phyloP scores from a whole-genome alignment of 495 filamentous ascomycete species.

The Aspergillus incahuasiensis region DNA sequence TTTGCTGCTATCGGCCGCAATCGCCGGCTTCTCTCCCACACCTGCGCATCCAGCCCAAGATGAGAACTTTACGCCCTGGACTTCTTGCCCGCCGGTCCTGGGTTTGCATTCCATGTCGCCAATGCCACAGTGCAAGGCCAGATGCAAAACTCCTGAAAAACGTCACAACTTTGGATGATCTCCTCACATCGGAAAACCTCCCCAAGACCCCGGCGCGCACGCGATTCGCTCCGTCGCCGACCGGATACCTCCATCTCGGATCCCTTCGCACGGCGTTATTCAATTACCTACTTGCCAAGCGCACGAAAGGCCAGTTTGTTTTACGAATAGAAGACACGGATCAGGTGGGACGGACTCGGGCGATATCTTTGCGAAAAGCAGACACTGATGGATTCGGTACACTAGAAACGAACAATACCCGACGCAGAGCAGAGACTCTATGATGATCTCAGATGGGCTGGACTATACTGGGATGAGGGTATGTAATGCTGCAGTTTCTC shows the following conservation, averaged over 20 bases:
- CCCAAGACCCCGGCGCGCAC: constrained; percentile 72
- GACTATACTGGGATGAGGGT: constrained; percentile 93
- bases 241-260: constrained; percentile 88
- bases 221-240: constrained; percentile 93
- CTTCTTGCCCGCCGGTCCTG: constrained; percentile 37
- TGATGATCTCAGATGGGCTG: constrained; percentile 81
- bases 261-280: constrained; percentile 87
- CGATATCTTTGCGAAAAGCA: background rate
- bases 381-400: background rate
- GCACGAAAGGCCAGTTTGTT: constrained; percentile 88
- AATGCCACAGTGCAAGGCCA: constrained; percentile 19
- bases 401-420: constrained; percentile 68
- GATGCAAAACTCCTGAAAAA: too few species aligned
- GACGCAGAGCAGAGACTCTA: constrained; percentile 73
- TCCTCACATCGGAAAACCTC: constrained; percentile 26
- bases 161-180: too few species aligned
- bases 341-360: constrained; percentile 52
- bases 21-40: background rate
- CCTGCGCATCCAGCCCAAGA: constrained; percentile 7
- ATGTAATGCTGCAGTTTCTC: background rate
- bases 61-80: constrained; percentile 23
- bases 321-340: constrained; percentile 95
- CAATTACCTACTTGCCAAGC: constrained; percentile 84
- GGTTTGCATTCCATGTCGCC: constrained; percentile 39
- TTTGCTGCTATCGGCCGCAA: constrained; percentile 7